phyloP scores from a whole-genome alignment of 2,329 filamentous ascomycete species.

The Verticillium isaacii region DNA sequence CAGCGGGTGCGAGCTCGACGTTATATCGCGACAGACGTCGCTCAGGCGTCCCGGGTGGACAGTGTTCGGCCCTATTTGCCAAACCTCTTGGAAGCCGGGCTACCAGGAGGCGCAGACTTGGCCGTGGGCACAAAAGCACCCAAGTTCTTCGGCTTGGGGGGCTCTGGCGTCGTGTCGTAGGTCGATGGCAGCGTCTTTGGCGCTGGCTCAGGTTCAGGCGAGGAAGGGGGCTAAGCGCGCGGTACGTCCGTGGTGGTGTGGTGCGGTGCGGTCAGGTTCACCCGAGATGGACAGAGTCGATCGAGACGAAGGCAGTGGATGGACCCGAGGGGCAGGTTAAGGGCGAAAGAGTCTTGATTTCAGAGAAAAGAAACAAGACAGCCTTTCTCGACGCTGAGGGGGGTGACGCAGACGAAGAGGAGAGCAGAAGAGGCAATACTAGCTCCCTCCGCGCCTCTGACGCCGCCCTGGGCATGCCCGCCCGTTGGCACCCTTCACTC shows the following conservation, averaged over 20 bases:
- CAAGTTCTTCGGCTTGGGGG: background rate
- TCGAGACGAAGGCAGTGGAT: background rate
- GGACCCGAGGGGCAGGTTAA: background rate
- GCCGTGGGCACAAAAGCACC: background rate
- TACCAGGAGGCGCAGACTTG: background rate
- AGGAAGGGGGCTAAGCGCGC: background rate
- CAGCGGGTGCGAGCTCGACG: background rate
- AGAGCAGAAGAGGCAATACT: background rate
- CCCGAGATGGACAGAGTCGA: background rate
- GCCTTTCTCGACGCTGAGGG: background rate
- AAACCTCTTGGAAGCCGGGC: background rate
- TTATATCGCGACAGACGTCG: background rate
- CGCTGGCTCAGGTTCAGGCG: background rate
- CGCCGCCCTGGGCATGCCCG: background rate
- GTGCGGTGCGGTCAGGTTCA: background rate
- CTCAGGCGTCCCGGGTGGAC: background rate
- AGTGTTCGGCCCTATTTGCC: background rate
- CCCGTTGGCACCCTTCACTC: background rate
- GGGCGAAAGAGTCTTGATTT: background rate
- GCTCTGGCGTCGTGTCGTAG: background rate
- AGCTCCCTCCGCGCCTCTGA: background rate
- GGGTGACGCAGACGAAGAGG: background rate
- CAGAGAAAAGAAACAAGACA: background rate
- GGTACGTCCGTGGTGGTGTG: background rate
- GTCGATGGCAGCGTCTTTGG: background rate